phyloP scores from a whole-genome alignment of 345 rosid species.

The Toxicodendron radicans region DNA sequence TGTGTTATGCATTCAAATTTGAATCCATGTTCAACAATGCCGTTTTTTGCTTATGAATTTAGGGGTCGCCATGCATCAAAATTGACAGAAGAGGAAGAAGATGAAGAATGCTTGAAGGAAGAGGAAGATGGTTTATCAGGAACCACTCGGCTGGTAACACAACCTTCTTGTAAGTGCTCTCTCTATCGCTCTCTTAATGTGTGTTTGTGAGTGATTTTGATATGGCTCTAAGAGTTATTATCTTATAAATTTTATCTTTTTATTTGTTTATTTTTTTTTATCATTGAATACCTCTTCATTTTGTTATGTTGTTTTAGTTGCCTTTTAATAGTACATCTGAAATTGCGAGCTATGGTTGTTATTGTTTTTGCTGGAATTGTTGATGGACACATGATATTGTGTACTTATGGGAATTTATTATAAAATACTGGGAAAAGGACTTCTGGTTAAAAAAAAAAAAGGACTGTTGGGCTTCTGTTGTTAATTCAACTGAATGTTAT shows the following conservation, averaged over 20 bases:
- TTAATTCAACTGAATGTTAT: not conserved
- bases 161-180: conserved; percentile 80
- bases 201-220: not conserved
- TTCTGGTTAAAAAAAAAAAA: not conserved
- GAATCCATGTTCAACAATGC: not conserved
- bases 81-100: conserved; percentile 98
- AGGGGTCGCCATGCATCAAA: conserved; percentile 99
- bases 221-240: not conserved
- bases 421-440: too few relatives aligned
- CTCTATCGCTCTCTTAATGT: not conserved
- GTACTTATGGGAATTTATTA: not conserved
- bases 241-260: not conserved
- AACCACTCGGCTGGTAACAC: conserved; percentile 84
- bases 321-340: not conserved
- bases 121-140: conserved; percentile 88
- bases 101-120: conserved; percentile 94
- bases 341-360: not conserved
- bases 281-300: too few relatives aligned
- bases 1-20: conserved; percentile 1
- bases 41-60: conserved; percentile 14
- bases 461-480: not conserved
- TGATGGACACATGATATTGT: not conserved
- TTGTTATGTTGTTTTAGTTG: not conserved
- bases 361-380: not conserved
- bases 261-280: not conserved